A percentile compares a stretch with the other conserved stretches of the same genome.
Evolutionary conservation across 2,329 filamentous ascomycete genomes (phyloP).

Genomic region (Calonectria pseudoreteaudii): DNA sequence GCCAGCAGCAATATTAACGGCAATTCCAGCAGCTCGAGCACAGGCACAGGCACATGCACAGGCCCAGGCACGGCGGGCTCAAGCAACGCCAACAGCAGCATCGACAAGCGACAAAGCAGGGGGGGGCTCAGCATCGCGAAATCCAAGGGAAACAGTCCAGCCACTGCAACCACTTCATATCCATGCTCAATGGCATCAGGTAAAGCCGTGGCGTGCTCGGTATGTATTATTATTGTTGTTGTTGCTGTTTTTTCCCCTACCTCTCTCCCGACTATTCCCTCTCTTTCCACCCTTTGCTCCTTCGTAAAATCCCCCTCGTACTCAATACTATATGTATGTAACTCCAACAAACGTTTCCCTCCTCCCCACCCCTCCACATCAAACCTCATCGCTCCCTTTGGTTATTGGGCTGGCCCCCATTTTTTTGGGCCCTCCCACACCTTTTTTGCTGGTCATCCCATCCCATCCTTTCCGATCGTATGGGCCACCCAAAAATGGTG

Average conservation of each 20-base stretch:
- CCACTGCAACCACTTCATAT: constrained; percentile 1
- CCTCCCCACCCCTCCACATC: background rate
- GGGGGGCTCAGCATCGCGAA: constrained; percentile 5
- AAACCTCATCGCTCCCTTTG: background rate
- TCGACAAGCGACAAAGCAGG: background rate
- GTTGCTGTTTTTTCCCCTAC: background rate
- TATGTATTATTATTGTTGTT: constrained; percentile 1
- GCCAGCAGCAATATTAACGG: background rate
- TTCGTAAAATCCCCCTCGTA: background rate
- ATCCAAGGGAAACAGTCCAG: constrained; percentile 12
- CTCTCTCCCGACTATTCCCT: background rate
- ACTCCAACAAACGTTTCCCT: constrained; percentile 6
- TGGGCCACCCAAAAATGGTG: constrained; percentile 16
- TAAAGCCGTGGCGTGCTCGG: background rate
- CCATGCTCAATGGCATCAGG: background rate
- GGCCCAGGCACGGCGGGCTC: background rate
- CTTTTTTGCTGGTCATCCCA: constrained; percentile 7
- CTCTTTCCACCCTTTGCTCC: background rate
- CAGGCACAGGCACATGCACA: background rate
- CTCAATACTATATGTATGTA: background rate
- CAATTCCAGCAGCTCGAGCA: constrained; percentile 6
- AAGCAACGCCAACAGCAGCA: background rate
- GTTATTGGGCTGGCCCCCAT: background rate
- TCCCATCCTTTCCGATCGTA: constrained; percentile 18
- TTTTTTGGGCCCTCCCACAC: constrained; percentile 1